phyloP scores from a whole-genome alignment of 768 basidiomycete species.

The Amanita phalloides region DNA sequence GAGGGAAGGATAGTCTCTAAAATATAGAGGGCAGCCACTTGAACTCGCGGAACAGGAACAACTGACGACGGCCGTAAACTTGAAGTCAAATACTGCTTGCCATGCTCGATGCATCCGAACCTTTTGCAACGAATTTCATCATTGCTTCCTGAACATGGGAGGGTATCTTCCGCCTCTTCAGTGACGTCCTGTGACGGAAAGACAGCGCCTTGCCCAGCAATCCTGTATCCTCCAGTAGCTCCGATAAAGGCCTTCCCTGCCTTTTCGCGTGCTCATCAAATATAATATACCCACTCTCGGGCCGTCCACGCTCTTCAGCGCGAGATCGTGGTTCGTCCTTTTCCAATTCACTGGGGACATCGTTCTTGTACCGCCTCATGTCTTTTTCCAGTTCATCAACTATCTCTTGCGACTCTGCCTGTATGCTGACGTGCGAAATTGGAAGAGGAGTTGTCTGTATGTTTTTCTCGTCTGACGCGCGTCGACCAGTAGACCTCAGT shows the following conservation, averaged over 20 bases:
- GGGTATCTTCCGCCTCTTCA: neutral
- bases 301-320: neutral
- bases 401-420: neutral
- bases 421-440: neutral
- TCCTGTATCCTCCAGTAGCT: neutral
- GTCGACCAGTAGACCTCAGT: neutral
- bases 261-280: neutral
- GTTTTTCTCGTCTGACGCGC: neutral
- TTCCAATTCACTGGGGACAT: neutral
- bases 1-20: too few species aligned
- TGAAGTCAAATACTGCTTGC: neutral
- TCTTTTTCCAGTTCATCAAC: neutral
- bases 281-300: neutral
- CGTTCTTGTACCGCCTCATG: neutral
- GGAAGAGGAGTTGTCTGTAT: neutral
- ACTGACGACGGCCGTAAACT: too few species aligned
- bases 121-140: neutral
- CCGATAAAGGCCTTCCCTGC: neutral
- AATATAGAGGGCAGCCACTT: too few species aligned
- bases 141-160: neutral
- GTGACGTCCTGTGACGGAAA: neutral
- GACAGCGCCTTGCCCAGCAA: neutral
- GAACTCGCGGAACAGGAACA: too few species aligned
- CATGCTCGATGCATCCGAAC: neutral
- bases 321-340: neutral